Percentiles rank a stretch among this genome's conserved stretches.
Conservation (phyloP, 192 early-diverging fungal species). For the Endogone sp. region DNA sequence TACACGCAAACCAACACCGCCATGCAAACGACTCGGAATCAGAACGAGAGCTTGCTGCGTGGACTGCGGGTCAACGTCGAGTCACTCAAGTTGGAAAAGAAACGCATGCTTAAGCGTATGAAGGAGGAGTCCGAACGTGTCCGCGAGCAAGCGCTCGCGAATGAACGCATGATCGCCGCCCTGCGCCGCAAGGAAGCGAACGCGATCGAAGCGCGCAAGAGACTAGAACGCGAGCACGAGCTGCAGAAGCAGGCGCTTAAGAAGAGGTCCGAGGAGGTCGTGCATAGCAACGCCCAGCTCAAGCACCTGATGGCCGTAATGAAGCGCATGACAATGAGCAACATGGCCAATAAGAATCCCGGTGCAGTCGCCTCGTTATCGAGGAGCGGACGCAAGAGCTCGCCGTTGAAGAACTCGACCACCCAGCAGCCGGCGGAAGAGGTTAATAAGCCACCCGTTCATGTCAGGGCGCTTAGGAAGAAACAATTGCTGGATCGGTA, state of each 20-base stretch:
- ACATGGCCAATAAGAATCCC: constrained; percentile 31
- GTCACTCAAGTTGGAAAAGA: constrained; percentile 70
- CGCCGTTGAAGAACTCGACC: constrained; percentile 21
- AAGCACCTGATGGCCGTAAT: constrained; percentile 44
- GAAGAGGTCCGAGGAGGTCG: constrained; percentile 51
- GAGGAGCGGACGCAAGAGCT: constrained; percentile 9
- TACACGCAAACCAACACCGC: constrained; percentile 48
- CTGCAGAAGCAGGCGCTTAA: constrained; percentile 54
- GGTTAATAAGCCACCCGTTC: constrained; percentile 4
- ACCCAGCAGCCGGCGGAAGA: background rate
- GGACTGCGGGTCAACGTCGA: constrained; percentile 65
- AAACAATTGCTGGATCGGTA: constrained; percentile 43
- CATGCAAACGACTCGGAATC: constrained; percentile 40
- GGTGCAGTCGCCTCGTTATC: constrained; percentile 23
- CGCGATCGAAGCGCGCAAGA: constrained; percentile 44
- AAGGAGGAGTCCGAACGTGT: constrained; percentile 60
- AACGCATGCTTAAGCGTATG: constrained; percentile 70
- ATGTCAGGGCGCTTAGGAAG: constrained; percentile 38
- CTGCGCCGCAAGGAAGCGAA: constrained; percentile 52
- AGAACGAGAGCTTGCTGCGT: constrained; percentile 57
- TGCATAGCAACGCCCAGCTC: constrained; percentile 27
- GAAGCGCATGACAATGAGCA: constrained; percentile 33
- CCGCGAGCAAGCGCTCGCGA: constrained; percentile 51
- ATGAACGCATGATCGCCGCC: constrained; percentile 55
- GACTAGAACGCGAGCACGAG: constrained; percentile 49